These are phyloP conservation scores for Lagenidium sp. DNA, from an alignment of 352 stramenopile species.

Conservation along the genomic window DNA sequence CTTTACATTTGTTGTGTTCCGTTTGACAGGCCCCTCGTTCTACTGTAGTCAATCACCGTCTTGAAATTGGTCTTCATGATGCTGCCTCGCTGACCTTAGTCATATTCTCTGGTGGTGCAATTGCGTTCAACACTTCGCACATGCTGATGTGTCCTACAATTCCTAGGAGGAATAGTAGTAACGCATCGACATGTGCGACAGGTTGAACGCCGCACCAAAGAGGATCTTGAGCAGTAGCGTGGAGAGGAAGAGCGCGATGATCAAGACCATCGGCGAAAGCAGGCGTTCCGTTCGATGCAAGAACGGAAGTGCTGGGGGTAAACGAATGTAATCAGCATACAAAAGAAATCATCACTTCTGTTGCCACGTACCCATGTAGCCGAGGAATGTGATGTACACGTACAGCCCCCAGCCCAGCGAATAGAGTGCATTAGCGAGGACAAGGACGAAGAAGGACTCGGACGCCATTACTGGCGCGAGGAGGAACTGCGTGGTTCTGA, in stretches of 20 bases:
- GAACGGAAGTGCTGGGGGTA: conserved; percentile 69
- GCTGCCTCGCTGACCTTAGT: too few species aligned
- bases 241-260: conserved; percentile 70
- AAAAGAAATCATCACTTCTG: conserved; percentile 1
- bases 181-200: conserved; percentile 52
- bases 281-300: conserved; percentile 88
- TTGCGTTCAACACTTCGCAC: too few species aligned
- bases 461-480: conserved; percentile 91
- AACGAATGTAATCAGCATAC: not conserved
- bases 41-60: too few species aligned
- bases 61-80: too few species aligned
- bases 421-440: conserved; percentile 93
- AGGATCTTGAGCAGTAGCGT: conserved; percentile 73
- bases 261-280: conserved; percentile 70
- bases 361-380: conserved; percentile 83
- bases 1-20: too few species aligned
- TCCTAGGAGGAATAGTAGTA: too few species aligned
- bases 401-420: conserved; percentile 92
- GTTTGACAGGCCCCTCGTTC: too few species aligned
- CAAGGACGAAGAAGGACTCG: conserved; percentile 81
- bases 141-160: too few species aligned
- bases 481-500: conserved; percentile 85
- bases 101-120: too few species aligned
- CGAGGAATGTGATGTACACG: conserved; percentile 98
- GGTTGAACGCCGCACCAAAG: conserved; percentile 61